A percentile compares a stretch with the other conserved stretches of the same genome.
Evolutionary conservation across 2,329 filamentous ascomycete genomes (phyloP).

Genomic region (Phialophora macrospora): DNA sequence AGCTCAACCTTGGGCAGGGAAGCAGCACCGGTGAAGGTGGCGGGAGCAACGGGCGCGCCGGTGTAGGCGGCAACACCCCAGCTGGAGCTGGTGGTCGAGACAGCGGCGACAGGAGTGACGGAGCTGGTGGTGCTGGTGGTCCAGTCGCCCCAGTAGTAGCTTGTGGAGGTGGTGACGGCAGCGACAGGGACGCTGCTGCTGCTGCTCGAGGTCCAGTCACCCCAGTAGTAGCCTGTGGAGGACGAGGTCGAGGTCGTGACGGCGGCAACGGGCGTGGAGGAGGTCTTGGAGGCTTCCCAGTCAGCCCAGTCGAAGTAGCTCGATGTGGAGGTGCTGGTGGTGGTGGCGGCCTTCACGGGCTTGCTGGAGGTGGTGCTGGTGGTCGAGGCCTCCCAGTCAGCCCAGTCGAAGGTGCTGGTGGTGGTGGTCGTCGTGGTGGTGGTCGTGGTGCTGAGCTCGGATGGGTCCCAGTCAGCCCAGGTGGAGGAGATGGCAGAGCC

Average conservation of each 20-base stretch:
- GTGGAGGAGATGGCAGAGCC: constrained; percentile 16
- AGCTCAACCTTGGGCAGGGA: constrained; percentile 22
- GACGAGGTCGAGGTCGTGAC: not conserved
- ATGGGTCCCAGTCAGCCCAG: constrained; percentile 13
- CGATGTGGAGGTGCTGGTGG: constrained; percentile 7
- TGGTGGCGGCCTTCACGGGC: constrained; percentile 1
- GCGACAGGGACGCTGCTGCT: constrained; percentile 5
- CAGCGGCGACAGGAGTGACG: constrained; percentile 12
- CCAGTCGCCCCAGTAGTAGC: constrained; percentile 17
- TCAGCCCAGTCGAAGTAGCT: constrained; percentile 7
- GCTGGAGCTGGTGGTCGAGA: constrained; percentile 6
- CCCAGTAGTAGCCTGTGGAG: constrained; percentile 7
- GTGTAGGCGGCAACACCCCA: constrained; percentile 17
- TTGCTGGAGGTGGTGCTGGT: constrained; percentile 13
- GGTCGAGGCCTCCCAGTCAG: constrained; percentile 1
- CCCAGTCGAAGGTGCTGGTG: constrained; percentile 8
- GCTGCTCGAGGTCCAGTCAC: constrained; percentile 6
- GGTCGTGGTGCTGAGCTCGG: constrained; percentile 6
- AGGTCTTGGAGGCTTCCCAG: constrained; percentile 10
- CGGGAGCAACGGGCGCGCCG: constrained; percentile 13
- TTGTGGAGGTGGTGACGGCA: constrained; percentile 1
- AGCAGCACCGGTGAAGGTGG: constrained; percentile 17
- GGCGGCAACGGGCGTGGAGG: not conserved
- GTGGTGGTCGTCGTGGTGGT: constrained; percentile 15
- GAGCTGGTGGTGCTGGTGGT: not conserved